Evolutionary conservation across 1,284 basidiomycete genomes (phyloP), one percentile per base, ranked within the genome.

Genomic region (Cryptococcus jaspeensis): DNA sequence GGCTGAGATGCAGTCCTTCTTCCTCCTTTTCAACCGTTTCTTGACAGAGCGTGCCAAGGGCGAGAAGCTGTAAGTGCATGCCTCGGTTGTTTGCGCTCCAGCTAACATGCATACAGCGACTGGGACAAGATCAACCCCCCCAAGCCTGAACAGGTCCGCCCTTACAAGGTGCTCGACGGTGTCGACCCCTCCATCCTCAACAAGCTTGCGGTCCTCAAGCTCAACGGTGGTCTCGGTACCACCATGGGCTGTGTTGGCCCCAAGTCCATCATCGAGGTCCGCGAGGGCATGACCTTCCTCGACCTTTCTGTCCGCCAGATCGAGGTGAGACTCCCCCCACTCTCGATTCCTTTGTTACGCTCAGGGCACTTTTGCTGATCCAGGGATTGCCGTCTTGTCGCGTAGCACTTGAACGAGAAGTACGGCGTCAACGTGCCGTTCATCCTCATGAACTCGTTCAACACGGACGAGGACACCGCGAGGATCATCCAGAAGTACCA

Each of bases 361-460:
- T 43, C 40, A 52, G 18, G 38, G 40, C 36, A 38, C 44, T 16
- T 49, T 50, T 22, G 37, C 55, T 54, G 51, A 51, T 55, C 37
- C 32, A 25, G 16, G 23, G 37, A 23, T 25, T 28, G 28, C 47
- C 32, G 32, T 47, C 47, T 38, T 36, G 54, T 22, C 41, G 35
- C 40, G 25, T 56, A 80, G 82, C 83, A 85, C 76, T 77, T 85
- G 62, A 85, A 85, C 80, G 79, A 79, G 56, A 74, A 80, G 49
- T 80, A 84, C 80, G 80, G 81, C 67, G 83, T 84, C 67, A 96
- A 84, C 80, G 94, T 98, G 46, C 94, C 95, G 15, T 90, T 99
- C 76, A 95, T 98, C 80, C 87, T 99, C 75, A 99, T 99, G 95
- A 98, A 96, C 74, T 97, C 93, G 63, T 98, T 99, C 87, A 98